Base-by-base conservation (phyloP, 352 stramenopile species). In the Pythium sp. region DNA sequence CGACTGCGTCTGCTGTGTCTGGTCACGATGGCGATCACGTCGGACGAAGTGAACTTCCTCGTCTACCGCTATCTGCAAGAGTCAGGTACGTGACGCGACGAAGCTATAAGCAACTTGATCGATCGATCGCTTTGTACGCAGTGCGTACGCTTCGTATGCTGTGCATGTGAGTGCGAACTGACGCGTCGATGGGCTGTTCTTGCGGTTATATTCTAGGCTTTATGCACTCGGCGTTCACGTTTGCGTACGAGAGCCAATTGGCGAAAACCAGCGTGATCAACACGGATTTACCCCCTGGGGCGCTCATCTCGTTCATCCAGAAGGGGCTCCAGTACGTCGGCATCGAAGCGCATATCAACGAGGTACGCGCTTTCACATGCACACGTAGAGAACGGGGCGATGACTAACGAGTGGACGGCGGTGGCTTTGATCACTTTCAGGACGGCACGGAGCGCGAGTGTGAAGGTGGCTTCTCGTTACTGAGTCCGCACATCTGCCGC, bases 31-130 rank as follows among this genome's bases (percentile, higher is more conserved):
- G 82, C 87, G 70, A 94, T 98, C 71, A 97, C 84, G 43, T 96
- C 89, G 61, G 97, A 99, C 72, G 97, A 99, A 82, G 83, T 99
- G 34, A 99, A 99, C 78, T 98, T 98, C 80, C 85, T 99, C 47
- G 89, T 99, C 28, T 99, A 99, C 78, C 86, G 97, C 66, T 99
- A 99, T 75, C 86, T 99, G 57, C 93, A 98, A 69, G 96, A 99
- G 78, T 98, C 91, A 26, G 90, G 90, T 94, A 68, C 74, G 82
- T 81, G n/a, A 24, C 58, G 3, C 15, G 41, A n/a, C 7, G 38
- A 46, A 46, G 38, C 38, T 20, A 46, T 20, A 20, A 46, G 38
- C 12, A 12, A 26, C 58, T 2, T 8, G 41, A 18, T n/a, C 18
- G 43, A 24, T 22, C 15, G 18, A n/a, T 51, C 18, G 4, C 30